Evolutionary conservation across 2,329 filamentous ascomycete genomes (phyloP).

Genomic region (Colletotrichum incanum): DNA sequence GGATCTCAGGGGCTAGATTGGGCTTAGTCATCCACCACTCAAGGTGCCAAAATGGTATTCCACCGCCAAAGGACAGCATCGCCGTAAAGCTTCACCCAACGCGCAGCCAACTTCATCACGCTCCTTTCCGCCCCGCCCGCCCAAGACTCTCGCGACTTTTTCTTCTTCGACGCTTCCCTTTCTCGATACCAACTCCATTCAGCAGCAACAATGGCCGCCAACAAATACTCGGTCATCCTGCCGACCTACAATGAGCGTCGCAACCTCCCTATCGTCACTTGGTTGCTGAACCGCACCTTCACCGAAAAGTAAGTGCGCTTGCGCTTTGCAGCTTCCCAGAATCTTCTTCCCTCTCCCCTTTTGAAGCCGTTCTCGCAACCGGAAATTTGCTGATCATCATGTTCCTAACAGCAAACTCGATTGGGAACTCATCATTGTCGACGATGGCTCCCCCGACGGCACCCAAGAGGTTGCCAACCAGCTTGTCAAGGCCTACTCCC

Average conservation of each 20-base stretch:
- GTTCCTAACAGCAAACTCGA: constrained; percentile 80
- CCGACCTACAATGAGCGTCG: constrained; percentile 99
- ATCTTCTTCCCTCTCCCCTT: neutral
- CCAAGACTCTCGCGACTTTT: neutral
- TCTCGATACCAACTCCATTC: constrained; percentile 50
- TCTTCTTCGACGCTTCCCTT: neutral
- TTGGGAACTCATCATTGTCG: constrained; percentile 98
- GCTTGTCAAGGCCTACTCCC: constrained; percentile 87
- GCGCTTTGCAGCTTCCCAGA: neutral
- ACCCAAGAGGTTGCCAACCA: constrained; percentile 93
- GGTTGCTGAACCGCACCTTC: constrained; percentile 94
- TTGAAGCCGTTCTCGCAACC: rapidly evolving
- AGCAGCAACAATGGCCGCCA: constrained; percentile 47
- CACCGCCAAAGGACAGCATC: constrained; percentile 40
- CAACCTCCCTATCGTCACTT: constrained; percentile 96
- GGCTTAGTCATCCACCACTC: constrained; percentile 39
- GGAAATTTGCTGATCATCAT: constrained; percentile 12
- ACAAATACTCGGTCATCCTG: constrained; percentile 98
- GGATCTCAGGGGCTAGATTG: constrained; percentile 32
- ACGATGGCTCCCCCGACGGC: constrained; percentile 97
- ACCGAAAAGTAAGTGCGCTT: constrained; percentile 80
- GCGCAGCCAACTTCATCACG: constrained; percentile 46
- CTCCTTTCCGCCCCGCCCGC: constrained; percentile 46
- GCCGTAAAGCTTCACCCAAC: constrained; percentile 18
- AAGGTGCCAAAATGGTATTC: constrained; percentile 36